Evolutionary conservation across 2,329 filamentous ascomycete genomes (phyloP).

Genomic region (Drechslerella coelobrocha): DNA sequence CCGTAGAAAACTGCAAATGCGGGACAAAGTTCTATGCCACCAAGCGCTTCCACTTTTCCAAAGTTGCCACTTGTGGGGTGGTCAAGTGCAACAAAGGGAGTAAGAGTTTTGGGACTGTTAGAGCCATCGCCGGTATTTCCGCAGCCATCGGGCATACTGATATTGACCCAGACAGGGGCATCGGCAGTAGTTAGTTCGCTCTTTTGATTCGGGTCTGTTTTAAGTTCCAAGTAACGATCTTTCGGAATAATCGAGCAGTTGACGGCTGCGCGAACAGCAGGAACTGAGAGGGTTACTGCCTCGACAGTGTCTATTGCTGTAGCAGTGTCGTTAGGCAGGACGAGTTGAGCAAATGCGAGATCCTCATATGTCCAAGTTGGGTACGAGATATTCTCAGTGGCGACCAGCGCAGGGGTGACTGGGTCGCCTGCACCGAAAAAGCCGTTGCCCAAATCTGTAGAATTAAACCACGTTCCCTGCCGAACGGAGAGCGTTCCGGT

Average conservation of each 20-base stretch:
- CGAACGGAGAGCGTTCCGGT: slow-evolving; percentile 16
- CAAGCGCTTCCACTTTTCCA: slow-evolving; percentile 9
- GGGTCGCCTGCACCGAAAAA: slow-evolving; percentile 26
- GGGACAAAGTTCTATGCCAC: slow-evolving; percentile 2
- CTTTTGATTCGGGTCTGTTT: slow-evolving; percentile 56
- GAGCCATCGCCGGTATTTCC: slow-evolving; percentile 24
- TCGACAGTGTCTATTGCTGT: slow-evolving; percentile 67
- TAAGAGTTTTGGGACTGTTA: slow-evolving; percentile 24
- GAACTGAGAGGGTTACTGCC: slow-evolving; percentile 70
- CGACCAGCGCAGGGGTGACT: slow-evolving; percentile 32
- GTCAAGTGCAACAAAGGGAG: background rate
- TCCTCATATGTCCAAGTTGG: slow-evolving; percentile 64
- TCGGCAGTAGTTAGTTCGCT: too few species aligned
- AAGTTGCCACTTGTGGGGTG: slow-evolving; percentile 37
- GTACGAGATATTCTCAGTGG: slow-evolving; percentile 64
- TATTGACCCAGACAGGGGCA: slow-evolving; percentile 21
- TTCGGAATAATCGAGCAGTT: slow-evolving; percentile 68
- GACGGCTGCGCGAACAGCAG: slow-evolving; percentile 57
- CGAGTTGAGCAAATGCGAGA: slow-evolving; percentile 70
- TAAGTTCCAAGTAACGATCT: slow-evolving; percentile 73
- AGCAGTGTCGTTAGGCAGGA: slow-evolving; percentile 72
- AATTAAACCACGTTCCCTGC: slow-evolving; percentile 40
- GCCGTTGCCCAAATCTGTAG: slow-evolving; percentile 12
- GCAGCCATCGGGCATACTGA: slow-evolving; percentile 33
- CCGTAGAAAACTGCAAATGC: slow-evolving; percentile 38